Percentiles rank a stretch among this genome's conserved stretches.
Conservation (phyloP, 495 filamentous ascomycete genomes). For the Parachaetomium inaequale region DNA sequence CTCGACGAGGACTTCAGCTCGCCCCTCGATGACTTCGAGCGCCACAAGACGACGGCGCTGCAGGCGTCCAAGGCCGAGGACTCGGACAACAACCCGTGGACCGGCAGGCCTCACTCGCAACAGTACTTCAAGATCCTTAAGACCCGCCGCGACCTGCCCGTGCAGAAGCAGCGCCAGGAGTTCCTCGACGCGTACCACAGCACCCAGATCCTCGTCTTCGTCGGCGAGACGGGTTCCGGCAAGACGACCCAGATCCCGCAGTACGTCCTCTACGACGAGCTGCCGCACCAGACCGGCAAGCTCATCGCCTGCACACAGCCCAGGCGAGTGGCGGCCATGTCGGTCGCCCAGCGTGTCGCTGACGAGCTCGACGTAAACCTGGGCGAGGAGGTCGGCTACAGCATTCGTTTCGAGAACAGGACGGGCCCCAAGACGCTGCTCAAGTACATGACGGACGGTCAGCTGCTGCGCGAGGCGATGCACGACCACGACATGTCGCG, state of each 20-base stretch:
- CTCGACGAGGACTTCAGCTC: slow-evolving; percentile 61
- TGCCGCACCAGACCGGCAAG: slow-evolving; percentile 77
- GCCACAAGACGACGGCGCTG: slow-evolving; percentile 76
- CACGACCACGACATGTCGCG: slow-evolving; percentile 84
- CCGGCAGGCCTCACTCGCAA: slow-evolving; percentile 63
- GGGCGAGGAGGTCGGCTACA: slow-evolving; percentile 97
- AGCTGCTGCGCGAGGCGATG: slow-evolving; percentile 97
- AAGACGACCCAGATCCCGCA: slow-evolving; percentile 99
- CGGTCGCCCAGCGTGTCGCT: slow-evolving; percentile 96
- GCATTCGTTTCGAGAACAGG: slow-evolving; percentile 97
- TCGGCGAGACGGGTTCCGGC: slow-evolving; percentile 98
- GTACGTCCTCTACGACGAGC: slow-evolving; percentile 95
- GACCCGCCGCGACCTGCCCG: slow-evolving; percentile 78
- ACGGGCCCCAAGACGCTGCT: slow-evolving; percentile 86
- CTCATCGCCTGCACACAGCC: slow-evolving; percentile 97
- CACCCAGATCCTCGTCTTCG: slow-evolving; percentile 93
- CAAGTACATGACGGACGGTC: slow-evolving; percentile 99
- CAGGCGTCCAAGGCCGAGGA: slow-evolving; percentile 73
- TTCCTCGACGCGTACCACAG: slow-evolving; percentile 90
- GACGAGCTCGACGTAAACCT: slow-evolving; percentile 92
- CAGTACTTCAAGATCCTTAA: slow-evolving; percentile 88
- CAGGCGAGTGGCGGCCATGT: slow-evolving; percentile 97
- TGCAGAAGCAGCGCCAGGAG: slow-evolving; percentile 86
- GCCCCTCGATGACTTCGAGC: slow-evolving; percentile 61
- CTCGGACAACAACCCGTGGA: slow-evolving; percentile 83